Percentiles rank a stretch among this genome's conserved stretches.
Conservation (phyloP, 306 rosid genomes). For the Echinosophora koreensis region DNA sequence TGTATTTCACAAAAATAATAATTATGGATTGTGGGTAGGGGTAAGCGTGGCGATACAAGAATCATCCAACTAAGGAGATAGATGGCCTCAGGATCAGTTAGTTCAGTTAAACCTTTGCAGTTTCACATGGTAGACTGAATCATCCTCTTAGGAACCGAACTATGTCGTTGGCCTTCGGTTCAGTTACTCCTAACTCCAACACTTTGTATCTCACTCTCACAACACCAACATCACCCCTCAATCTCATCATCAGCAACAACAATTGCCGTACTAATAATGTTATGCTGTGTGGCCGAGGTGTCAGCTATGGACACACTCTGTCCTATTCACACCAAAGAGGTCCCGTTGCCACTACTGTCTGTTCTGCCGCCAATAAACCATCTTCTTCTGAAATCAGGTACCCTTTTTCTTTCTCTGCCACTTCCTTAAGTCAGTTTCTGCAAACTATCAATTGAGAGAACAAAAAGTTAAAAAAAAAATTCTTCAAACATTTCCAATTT, state of each 20-base stretch:
- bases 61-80: conserved; percentile 57
- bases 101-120: background rate
- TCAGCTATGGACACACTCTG: conserved; percentile 30
- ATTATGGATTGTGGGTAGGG: background rate
- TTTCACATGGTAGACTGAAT: conserved; percentile 16
- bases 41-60: conserved; percentile 66
- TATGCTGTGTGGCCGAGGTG: conserved; percentile 14
- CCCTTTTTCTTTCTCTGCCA: conserved; percentile 27
- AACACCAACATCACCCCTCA: conserved; percentile 36
- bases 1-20: background rate
- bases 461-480: too few species aligned
- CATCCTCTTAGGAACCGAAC: conserved; percentile 35
- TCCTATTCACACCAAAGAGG: conserved; percentile 36
- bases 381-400: conserved; percentile 76
- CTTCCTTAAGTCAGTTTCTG: background rate
- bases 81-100: conserved; percentile 36
- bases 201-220: conserved; percentile 43
- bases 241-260: conserved; percentile 4
- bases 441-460: background rate
- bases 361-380: conserved; percentile 84
- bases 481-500: too few species aligned
- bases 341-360: conserved; percentile 51
- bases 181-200: conserved; percentile 35
- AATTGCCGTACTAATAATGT: conserved; percentile 26
- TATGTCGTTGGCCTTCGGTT: conserved; percentile 50